A percentile compares a stretch with the other conserved stretches of the same genome.
Conservation (phyloP, 306 rosid genomes). For the Cucumis hystrix region DNA sequence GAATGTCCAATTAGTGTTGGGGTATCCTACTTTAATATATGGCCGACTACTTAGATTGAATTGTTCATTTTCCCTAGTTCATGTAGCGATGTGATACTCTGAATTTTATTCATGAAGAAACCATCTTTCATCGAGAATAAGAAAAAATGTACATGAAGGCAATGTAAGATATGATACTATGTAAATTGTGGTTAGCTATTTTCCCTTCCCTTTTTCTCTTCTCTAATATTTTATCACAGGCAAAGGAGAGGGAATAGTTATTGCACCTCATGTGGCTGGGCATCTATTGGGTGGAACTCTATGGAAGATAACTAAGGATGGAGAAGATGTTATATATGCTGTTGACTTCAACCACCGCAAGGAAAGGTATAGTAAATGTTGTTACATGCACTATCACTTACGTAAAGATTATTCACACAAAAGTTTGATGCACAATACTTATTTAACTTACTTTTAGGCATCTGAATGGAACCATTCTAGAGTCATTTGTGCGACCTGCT, state of each 20-base stretch:
- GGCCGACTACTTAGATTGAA: not conserved
- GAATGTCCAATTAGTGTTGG: not conserved
- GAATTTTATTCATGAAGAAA: not conserved
- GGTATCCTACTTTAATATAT: not conserved
- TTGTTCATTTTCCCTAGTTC: not conserved
- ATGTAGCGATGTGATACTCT: not conserved
- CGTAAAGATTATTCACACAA: not conserved
- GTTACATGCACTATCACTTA: not conserved
- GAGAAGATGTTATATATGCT: constrained; percentile 93
- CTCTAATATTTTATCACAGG: constrained; percentile 27
- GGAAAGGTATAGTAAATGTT: constrained; percentile 42
- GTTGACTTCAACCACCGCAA: constrained; percentile 93
- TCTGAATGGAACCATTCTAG: constrained; percentile 80
- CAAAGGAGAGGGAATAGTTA: constrained; percentile 91
- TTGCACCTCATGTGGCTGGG: constrained; percentile 92
- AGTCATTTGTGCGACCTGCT: constrained; percentile 86
- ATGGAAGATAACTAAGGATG: constrained; percentile 97
- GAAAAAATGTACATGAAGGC: not conserved
- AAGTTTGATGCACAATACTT: not conserved
- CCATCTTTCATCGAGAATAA: not conserved
- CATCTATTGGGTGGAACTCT: constrained; percentile 91
- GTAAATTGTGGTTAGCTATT: no score
- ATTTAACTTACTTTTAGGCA: constrained; percentile 46
- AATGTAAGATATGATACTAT: not conserved
- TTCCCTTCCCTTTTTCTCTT: not conserved